A percentile compares a stretch with the other conserved stretches of the same genome.
These are phyloP conservation scores for Prunus salicina DNA, from an alignment of 306 rosid genomes.

Conservation along the genomic window DNA sequence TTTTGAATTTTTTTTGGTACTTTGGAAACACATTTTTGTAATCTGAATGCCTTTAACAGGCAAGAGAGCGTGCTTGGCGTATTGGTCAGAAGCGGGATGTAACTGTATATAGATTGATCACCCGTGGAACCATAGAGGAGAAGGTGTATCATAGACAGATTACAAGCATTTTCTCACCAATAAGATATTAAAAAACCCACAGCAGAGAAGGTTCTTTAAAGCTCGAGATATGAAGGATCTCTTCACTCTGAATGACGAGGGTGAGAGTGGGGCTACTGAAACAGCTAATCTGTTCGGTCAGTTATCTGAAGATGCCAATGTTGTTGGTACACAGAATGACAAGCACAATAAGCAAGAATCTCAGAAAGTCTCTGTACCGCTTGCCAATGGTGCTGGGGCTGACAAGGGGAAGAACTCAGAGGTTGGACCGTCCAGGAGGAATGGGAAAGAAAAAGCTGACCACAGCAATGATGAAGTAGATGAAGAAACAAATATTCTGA, in stretches of 20 bases:
- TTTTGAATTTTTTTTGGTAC: constrained; percentile 10
- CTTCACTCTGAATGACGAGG: constrained; percentile 69
- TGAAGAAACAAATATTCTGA: constrained; percentile 71
- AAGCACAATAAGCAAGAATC: constrained; percentile 35
- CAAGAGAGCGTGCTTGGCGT: constrained; percentile 99
- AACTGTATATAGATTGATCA: constrained; percentile 85
- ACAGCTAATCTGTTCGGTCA: constrained; percentile 80
- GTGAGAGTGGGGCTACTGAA: constrained; percentile 72
- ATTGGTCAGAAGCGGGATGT: constrained; percentile 98
- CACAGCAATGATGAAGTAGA: constrained; percentile 42
- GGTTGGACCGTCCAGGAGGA: constrained; percentile 33
- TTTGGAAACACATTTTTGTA: constrained; percentile 15
- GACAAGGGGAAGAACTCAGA: constrained; percentile 32
- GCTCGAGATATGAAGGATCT: constrained; percentile 99
- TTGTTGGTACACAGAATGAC: constrained; percentile 54
- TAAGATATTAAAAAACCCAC: constrained; percentile 91
- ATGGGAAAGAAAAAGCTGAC: constrained; percentile 66
- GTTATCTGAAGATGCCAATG: constrained; percentile 61
- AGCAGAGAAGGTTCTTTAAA: constrained; percentile 93
- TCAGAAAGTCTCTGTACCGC: constrained; percentile 21
- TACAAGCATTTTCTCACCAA: constrained; percentile 96
- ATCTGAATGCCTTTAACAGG: constrained; percentile 51
- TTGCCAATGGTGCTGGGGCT: constrained; percentile 33
- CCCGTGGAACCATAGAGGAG: constrained; percentile 96
- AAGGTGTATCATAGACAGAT: constrained; percentile 96